phyloP scores from a whole-genome alignment of 2,329 filamentous ascomycete genomes.

The Lachnellula subtilissima region DNA sequence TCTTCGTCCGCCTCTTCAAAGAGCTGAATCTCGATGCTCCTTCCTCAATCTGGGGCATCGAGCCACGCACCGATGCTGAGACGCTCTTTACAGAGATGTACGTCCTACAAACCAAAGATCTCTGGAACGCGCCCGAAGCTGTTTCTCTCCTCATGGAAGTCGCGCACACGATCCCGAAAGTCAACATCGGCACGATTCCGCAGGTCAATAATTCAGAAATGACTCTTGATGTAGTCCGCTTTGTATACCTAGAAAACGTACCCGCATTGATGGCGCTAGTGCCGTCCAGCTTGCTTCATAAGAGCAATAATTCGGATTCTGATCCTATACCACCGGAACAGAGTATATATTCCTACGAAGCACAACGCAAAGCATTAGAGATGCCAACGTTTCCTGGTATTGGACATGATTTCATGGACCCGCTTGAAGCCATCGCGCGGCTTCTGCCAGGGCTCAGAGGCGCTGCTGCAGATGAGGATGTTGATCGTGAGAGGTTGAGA shows the following conservation, averaged over 20 bases:
- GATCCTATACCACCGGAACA: constrained; percentile 32
- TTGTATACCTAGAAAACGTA: constrained; percentile 31
- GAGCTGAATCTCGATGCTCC: constrained; percentile 76
- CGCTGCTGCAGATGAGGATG: background rate
- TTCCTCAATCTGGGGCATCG: constrained; percentile 75
- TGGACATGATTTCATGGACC: constrained; percentile 17
- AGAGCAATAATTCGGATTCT: constrained; percentile 30
- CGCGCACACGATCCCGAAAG: constrained; percentile 40
- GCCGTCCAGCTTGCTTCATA: constrained; percentile 27
- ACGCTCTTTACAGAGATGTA: constrained; percentile 60
- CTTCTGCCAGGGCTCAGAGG: constrained; percentile 17
- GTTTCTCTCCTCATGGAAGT: constrained; percentile 59
- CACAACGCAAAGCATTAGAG: constrained; percentile 16
- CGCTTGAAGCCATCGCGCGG: constrained; percentile 24
- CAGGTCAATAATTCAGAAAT: constrained; percentile 22
- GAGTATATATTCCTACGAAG: constrained; percentile 28
- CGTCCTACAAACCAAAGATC: constrained; percentile 60
- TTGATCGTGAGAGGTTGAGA: background rate
- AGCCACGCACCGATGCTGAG: constrained; percentile 49
- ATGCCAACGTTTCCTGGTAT: background rate
- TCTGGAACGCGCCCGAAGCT: constrained; percentile 68
- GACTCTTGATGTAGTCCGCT: constrained; percentile 29
- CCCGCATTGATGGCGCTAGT: constrained; percentile 29
- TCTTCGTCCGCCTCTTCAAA: constrained; percentile 75
- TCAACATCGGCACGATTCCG: constrained; percentile 11